Base-by-base conservation (phyloP, 768 basidiomycete species). In the Galerina sulciceps region DNA sequence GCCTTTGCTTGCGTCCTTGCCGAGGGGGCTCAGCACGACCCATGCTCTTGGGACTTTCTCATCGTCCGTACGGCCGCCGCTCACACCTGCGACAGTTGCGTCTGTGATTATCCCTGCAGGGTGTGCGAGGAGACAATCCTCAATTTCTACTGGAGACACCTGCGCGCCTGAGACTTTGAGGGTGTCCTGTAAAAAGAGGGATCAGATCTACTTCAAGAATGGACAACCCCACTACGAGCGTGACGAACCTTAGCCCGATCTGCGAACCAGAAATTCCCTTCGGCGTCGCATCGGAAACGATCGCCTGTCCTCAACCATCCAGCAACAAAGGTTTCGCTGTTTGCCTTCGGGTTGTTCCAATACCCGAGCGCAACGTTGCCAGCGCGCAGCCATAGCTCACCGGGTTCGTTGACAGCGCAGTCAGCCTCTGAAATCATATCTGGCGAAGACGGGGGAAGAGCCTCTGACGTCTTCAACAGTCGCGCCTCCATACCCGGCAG, bases 291-390 rank as follows among this genome's bases (percentile, higher is more conserved):
- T 38, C 79, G 73, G 67, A 92, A 88, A 53, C 79, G 76, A 69
- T 94, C 91, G 2, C 92, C 92, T 0, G 90, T 93, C 53, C 76
- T 78, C 22, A 94, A 63, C 92, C 92, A 94, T 17, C 90, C 89
- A 44, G 83, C 78, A 11, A 83, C 65, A 66, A 93, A 93, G 0
- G 90, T 87, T 63, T 85, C 84, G 49, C 74, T 73, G 22, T 84
- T 90, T 0, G 89, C 87, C 58, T 82, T 78, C 49, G 84, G 81
- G 67, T 93, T 88, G 44, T 85, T 83, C 84, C 84, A 88, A 69
- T 93, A 94, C 0, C 91, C 91, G 0, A 84, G 67, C 0, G 84
- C 81, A 26, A 91, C 69, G 59, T 84, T 88, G 0, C 57, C 67
- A 14, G 87, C 81, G 37, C 75, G 77, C 9, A 92, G 65, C 74